Conservation (phyloP, 2,329 filamentous ascomycete genomes). For the Rutstroemia sp. region DNA sequence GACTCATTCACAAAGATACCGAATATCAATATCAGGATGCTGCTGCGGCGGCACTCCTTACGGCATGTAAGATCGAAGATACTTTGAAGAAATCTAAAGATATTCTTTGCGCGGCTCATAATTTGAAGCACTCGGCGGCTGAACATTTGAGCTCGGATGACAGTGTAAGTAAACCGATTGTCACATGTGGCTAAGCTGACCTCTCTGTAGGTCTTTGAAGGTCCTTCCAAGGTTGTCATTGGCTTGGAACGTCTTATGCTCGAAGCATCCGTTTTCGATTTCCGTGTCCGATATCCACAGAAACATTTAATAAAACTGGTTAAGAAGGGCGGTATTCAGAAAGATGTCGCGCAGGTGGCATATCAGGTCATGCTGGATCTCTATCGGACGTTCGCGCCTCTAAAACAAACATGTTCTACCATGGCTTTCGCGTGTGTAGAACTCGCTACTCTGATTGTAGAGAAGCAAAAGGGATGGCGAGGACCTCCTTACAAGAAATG, state of each 20-base stretch:
- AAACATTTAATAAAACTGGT: conserved; percentile 73
- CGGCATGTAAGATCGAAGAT: conserved; percentile 95
- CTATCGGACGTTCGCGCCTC: conserved; percentile 85
- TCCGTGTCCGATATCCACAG: conserved; percentile 81
- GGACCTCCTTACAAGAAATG: conserved; percentile 42
- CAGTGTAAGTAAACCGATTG: conserved; percentile 45
- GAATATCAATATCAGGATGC: conserved; percentile 86
- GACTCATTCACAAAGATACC: conserved; percentile 73
- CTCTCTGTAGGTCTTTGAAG: conserved; percentile 63
- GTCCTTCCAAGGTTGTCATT: conserved; percentile 71
- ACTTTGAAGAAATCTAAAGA: conserved; percentile 95
- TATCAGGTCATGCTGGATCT: conserved; percentile 83
- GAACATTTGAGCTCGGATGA: conserved; percentile 73
- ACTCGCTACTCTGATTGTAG: conserved; percentile 64
- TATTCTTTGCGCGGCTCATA: conserved; percentile 84
- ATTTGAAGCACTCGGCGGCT: conserved; percentile 58
- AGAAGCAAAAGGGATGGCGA: conserved; percentile 39
- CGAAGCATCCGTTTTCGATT: conserved; percentile 89
- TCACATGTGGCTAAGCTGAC: background rate
- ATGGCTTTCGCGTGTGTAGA: conserved; percentile 79
- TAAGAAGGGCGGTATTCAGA: conserved; percentile 40
- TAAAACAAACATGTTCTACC: conserved; percentile 83
- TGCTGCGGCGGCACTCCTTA: conserved; percentile 79
- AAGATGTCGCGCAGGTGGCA: conserved; percentile 56
- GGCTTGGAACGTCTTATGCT: conserved; percentile 88